Evolutionary conservation across 1,139 yeast species (phyloP), one percentile per base, ranked within the genome.

Genomic region (Candida albicans): DNA sequence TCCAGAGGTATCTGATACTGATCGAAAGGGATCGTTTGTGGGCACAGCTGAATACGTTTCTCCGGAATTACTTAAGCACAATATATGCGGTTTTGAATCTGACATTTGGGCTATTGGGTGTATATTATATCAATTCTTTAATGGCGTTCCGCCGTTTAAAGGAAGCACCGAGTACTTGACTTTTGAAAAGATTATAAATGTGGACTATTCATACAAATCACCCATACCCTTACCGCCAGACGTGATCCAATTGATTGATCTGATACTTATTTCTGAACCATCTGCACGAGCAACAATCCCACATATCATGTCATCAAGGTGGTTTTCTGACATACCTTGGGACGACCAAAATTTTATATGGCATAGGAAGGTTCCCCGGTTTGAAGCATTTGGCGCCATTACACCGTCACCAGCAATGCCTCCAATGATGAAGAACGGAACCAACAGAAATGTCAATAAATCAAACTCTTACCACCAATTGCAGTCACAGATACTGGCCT

Each of bases 101-200:
- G 99, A 95, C 63, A 74, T 93, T 9, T 95, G 99, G 99, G 97
- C 99, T 0, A 75, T 89, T 52, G 99, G 97, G 1, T 95, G 99
- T 65, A 87, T 95, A 13, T 64, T 95, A 15, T 95, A 81, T 64
- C 99, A 95, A 64, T 82, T 95, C 79, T 85, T 95, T 54, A 89
- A 95, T 18, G 99, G 99, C 1, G 78, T 79, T 43, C 99, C 99
- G 1, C 99, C 99, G 9, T 95, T 95, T 68, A 93, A 91, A 59
- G 99, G 96, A 0, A 73, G 86, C n/a, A 93, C 95, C 43, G 99
- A 95, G 64, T 95, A 90, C 58, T 73, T 88, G 46, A 93, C 97
- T 0, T 95, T 95, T 64, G 98, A 95, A 59, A 90, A 91, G 60
- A 90, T 95, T 53, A 86, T 89, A 55, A 84, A 83, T 57, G 77